These are phyloP conservation scores for Tagetes erecta DNA, from an alignment of 129 eudicot species.

Conservation along the genomic window DNA sequence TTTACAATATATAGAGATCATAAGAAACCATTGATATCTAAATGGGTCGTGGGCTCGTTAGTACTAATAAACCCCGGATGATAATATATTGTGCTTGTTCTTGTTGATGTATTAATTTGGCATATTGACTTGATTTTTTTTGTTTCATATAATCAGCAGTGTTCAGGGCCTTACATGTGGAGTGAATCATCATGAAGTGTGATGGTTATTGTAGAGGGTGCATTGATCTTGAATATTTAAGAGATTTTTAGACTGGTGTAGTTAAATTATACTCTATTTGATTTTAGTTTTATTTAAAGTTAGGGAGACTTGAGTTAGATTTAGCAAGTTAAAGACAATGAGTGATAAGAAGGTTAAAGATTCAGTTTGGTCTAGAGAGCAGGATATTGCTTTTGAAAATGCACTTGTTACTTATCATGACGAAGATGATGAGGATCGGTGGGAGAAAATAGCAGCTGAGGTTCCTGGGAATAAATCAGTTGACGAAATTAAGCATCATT, in stretches of 20 bases:
- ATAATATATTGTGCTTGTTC: not conserved
- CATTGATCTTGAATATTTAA: constrained; percentile 16
- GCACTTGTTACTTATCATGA: constrained; percentile 68
- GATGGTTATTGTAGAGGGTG: constrained; percentile 21
- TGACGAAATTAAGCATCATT: constrained; percentile 75
- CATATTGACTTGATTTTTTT: constrained; percentile 15
- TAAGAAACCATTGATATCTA: too few species aligned
- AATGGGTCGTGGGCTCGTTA: too few species aligned
- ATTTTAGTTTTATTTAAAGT: not conserved
- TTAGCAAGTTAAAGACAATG: constrained; percentile 34
- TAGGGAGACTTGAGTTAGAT: constrained; percentile 21
- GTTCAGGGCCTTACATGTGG: constrained; percentile 15
- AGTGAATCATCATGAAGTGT: constrained; percentile 16
- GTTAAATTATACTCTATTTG: not conserved
- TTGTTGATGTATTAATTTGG: constrained; percentile 19
- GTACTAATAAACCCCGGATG: too few species aligned
- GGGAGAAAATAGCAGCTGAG: constrained; percentile 76
- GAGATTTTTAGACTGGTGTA: not conserved
- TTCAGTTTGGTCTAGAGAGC: constrained; percentile 74
- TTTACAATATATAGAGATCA: too few species aligned
- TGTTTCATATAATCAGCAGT: constrained; percentile 17
- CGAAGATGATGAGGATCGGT: constrained; percentile 59
- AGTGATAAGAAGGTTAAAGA: constrained; percentile 47
- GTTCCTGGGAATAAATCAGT: constrained; percentile 65
- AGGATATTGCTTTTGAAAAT: constrained; percentile 79